Conservation (phyloP, 2,329 filamentous ascomycete species). For the Xylaria sp. region DNA sequence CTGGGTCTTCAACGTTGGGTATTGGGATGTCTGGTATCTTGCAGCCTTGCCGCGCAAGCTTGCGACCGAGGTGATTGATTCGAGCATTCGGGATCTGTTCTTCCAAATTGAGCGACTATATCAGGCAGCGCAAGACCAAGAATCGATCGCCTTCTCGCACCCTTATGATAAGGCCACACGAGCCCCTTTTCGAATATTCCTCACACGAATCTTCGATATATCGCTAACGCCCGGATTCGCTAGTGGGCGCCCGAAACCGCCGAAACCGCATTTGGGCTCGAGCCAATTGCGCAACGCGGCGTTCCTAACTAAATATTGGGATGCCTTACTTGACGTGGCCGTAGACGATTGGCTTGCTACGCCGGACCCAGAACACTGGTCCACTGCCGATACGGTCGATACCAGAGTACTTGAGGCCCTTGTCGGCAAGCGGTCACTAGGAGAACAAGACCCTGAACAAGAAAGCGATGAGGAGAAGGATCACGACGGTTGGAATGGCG, state of each 20-base stretch:
- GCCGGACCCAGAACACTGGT: conserved; percentile 39
- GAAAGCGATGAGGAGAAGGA: conserved; percentile 25
- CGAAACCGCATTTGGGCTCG: conserved; percentile 58
- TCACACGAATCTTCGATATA: conserved; percentile 65
- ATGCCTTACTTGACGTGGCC: conserved; percentile 55
- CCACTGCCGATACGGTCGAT: conserved; percentile 35
- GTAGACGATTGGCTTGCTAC: conserved; percentile 58
- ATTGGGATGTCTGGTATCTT: conserved; percentile 66
- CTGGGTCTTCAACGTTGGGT: conserved; percentile 65
- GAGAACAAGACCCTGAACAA: not conserved
- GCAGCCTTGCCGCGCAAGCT: conserved; percentile 57
- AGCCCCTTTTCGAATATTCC: conserved; percentile 60
- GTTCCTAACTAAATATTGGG: conserved; percentile 63
- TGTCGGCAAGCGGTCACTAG: conserved; percentile 26
- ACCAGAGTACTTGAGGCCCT: conserved; percentile 41
- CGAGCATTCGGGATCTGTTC: conserved; percentile 56
- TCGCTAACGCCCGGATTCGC: conserved; percentile 66
- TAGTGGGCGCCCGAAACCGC: conserved; percentile 55
- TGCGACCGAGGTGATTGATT: conserved; percentile 53
- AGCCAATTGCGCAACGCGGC: conserved; percentile 67
- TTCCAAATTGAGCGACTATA: conserved; percentile 61
- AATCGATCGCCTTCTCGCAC: conserved; percentile 60
- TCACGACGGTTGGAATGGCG: conserved; percentile 11
- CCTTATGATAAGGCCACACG: conserved; percentile 48
- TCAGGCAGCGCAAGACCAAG: conserved; percentile 54